Evolutionary conservation across 2,329 filamentous ascomycete species (phyloP).

Genomic region (Cladosporium sp.): DNA sequence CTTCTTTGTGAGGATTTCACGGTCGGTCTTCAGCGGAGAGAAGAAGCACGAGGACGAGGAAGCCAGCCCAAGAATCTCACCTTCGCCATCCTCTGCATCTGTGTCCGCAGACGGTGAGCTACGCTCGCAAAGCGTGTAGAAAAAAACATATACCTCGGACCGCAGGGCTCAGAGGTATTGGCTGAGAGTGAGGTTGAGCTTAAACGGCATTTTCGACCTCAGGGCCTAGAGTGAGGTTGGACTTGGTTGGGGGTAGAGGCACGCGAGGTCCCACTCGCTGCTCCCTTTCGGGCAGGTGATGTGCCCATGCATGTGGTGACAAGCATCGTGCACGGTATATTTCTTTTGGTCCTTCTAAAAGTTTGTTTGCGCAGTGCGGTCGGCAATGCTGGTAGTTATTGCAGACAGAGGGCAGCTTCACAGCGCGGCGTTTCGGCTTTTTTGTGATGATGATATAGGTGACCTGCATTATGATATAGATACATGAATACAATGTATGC

Average conservation of each 20-base stretch:
- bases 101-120: not conserved
- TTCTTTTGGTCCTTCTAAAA: conserved; percentile 1
- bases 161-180: not conserved
- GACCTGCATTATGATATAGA: not conserved
- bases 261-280: conserved; percentile 8
- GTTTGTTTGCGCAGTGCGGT: conserved; percentile 2
- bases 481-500: conserved; percentile 1
- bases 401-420: conserved; percentile 10
- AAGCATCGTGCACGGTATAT: conserved; percentile 11
- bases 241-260: not conserved
- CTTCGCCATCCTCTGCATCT: not conserved
- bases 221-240: not conserved
- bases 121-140: not conserved
- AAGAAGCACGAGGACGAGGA: conserved; percentile 25
- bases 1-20: conserved; percentile 33
- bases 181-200: not conserved
- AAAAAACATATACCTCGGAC: not conserved
- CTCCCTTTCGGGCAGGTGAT: conserved; percentile 12
- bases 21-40: conserved; percentile 25
- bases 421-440: conserved; percentile 3
- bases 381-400: not conserved
- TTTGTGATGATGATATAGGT: not conserved
- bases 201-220: not conserved
- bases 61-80: not conserved
- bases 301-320: conserved; percentile 5